Conservation (phyloP, 371 early-diverging fungal genomes). For the Nematocida homosporus region DNA sequence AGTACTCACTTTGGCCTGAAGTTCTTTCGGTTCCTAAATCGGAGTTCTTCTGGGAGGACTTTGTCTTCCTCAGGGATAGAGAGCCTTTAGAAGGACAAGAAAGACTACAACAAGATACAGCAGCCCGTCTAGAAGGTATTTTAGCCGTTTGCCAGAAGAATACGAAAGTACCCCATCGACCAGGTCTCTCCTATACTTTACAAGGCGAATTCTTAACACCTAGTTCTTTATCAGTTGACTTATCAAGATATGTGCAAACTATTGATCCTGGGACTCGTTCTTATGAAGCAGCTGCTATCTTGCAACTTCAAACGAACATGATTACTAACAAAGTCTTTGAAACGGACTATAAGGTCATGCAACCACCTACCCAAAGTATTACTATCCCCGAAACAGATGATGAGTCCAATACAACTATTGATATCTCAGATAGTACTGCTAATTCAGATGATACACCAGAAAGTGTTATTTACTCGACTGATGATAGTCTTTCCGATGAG, state of each 20-base stretch:
- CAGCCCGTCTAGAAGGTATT: slow-evolving; percentile 1
- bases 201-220: neutral
- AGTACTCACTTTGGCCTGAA: slow-evolving; percentile 15
- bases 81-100: neutral
- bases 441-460: neutral
- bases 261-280: neutral
- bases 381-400: slow-evolving; percentile 34
- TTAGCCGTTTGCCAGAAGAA: slow-evolving; percentile 14
- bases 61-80: slow-evolving; percentile 13
- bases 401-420: slow-evolving; percentile 1
- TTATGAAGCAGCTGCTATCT: slow-evolving; percentile 28
- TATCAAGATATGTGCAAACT: neutral
- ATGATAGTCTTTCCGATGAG: neutral
- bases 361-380: neutral
- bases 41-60: slow-evolving; percentile 36
- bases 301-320: slow-evolving; percentile 49
- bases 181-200: neutral
- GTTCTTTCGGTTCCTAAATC: neutral
- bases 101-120: neutral
- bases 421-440: neutral
- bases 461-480: neutral
- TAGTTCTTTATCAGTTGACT: neutral
- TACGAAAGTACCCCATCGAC: neutral
- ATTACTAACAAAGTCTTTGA: slow-evolving; percentile 40
- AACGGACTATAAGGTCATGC: slow-evolving; percentile 29